These are phyloP conservation scores for Bipolaris cookei DNA, from an alignment of 2,329 filamentous ascomycete genomes.

Conservation along the genomic window DNA sequence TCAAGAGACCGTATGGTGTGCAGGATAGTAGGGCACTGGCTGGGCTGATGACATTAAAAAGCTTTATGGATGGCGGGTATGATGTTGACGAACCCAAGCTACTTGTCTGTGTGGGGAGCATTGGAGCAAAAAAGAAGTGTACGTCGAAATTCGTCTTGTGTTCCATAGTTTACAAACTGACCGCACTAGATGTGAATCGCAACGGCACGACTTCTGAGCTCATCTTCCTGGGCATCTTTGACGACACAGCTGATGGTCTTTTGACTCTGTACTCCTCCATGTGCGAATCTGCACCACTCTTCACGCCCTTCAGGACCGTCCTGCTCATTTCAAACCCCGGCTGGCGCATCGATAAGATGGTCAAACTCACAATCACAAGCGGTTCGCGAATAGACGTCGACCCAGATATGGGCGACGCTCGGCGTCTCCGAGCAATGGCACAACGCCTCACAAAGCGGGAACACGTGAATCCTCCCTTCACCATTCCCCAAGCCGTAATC, in stretches of 20 bases:
- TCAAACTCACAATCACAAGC: constrained; percentile 47
- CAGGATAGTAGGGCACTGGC: constrained; percentile 46
- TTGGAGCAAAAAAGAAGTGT: constrained; percentile 61
- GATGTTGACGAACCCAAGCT: constrained; percentile 60
- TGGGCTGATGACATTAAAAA: constrained; percentile 63
- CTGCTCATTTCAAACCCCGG: constrained; percentile 59
- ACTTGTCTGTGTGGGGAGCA: constrained; percentile 64
- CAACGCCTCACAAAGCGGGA: constrained; percentile 57
- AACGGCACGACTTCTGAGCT: constrained; percentile 55
- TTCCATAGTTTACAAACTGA: background rate
- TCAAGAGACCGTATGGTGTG: constrained; percentile 56
- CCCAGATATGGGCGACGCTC: constrained; percentile 60
- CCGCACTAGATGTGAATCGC: constrained; percentile 54
- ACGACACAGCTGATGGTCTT: constrained; percentile 61
- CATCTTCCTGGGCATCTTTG: constrained; percentile 61
- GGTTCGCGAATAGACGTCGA: constrained; percentile 63
- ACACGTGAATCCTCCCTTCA: constrained; percentile 59
- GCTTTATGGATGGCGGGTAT: constrained; percentile 61
- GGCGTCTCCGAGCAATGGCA: constrained; percentile 61
- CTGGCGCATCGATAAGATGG: constrained; percentile 47
- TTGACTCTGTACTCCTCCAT: constrained; percentile 64
- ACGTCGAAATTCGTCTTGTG: constrained; percentile 3
- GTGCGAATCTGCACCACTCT: constrained; percentile 53
- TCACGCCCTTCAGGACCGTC: constrained; percentile 58
- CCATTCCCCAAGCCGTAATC: constrained; percentile 39